phyloP scores from a whole-genome alignment of 2,329 filamentous ascomycete species.

The Coniochaeta prunicola region DNA sequence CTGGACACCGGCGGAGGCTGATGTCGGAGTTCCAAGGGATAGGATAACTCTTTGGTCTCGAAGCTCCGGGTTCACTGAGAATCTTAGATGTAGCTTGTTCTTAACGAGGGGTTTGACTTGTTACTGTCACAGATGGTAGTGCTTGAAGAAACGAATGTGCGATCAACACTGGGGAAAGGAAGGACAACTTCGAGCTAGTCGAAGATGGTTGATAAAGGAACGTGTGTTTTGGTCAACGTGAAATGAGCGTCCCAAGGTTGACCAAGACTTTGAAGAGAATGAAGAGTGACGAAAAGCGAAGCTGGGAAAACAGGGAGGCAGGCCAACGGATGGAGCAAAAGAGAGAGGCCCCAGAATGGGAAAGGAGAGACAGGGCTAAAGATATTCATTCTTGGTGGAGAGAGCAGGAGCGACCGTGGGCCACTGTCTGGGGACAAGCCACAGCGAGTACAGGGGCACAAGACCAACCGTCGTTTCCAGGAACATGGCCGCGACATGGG shows the following conservation, averaged over 20 bases:
- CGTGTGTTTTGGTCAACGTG: not conserved
- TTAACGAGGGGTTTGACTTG: not conserved
- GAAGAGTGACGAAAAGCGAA: not conserved
- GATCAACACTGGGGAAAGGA: constrained; percentile 9
- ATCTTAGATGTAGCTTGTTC: not conserved
- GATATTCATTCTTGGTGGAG: constrained; percentile 1
- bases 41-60: not conserved
- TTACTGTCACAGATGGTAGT: not conserved
- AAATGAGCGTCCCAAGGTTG: constrained; percentile 1
- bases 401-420: not conserved
- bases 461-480: constrained; percentile 1
- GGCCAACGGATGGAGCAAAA: not conserved
- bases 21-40: not conserved
- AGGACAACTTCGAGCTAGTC: not conserved
- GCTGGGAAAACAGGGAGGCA: not conserved
- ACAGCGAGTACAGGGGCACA: not conserved
- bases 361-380: constrained; percentile 1
- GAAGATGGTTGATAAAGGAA: constrained; percentile 1
- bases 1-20: not conserved
- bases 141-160: constrained; percentile 7
- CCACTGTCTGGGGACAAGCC: not conserved
- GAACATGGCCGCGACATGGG: not conserved
- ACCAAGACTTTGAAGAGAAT: not conserved
- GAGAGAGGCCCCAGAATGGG: not conserved
- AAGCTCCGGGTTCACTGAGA: not conserved